phyloP scores from a whole-genome alignment of 805 yeast species.

The Saturnispora ahearnii region DNA sequence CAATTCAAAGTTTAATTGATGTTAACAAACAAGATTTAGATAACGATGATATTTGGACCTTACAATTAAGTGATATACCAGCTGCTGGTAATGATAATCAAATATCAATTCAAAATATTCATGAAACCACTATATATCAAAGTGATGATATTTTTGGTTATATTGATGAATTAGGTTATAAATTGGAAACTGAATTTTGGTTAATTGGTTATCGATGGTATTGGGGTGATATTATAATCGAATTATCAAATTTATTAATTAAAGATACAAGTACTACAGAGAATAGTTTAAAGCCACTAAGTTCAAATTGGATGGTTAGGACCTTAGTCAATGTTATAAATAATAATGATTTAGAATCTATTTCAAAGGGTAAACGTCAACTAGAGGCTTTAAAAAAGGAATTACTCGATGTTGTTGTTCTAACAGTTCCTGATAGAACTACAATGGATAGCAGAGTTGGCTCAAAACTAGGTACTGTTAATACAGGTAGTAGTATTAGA shows the following conservation, averaged over 20 bases:
- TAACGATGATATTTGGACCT: conserved; percentile 41
- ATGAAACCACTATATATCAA: conserved; percentile 48
- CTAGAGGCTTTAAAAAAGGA: conserved; percentile 55
- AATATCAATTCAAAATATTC: conserved; percentile 56
- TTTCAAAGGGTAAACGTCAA: conserved; percentile 55
- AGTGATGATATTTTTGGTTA: conserved; percentile 38
- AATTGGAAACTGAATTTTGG: conserved; percentile 53
- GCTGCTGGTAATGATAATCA: conserved; percentile 56
- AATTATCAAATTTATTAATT: conserved; percentile 40
- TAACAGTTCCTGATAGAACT: conserved; percentile 69
- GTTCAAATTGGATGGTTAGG: conserved; percentile 36
- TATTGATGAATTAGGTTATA: conserved; percentile 64
- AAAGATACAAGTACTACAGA: conserved; percentile 16
- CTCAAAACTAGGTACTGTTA: conserved; percentile 15
- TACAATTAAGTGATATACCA: conserved; percentile 65
- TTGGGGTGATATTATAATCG: conserved; percentile 52
- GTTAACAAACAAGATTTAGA: conserved; percentile 11
- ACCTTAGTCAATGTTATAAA: conserved; percentile 63
- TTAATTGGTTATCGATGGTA: conserved; percentile 52
- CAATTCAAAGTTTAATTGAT: conserved; percentile 1
- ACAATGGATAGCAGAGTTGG: conserved; percentile 69
- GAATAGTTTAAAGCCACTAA: conserved; percentile 6
- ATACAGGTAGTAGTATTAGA: not conserved
- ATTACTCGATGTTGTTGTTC: conserved; percentile 55
- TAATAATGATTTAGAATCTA: conserved; percentile 66